These are phyloP conservation scores for Amborella trichopoda DNA, from an alignment of 164 flowering plant species.

Conservation along the genomic window DNA sequence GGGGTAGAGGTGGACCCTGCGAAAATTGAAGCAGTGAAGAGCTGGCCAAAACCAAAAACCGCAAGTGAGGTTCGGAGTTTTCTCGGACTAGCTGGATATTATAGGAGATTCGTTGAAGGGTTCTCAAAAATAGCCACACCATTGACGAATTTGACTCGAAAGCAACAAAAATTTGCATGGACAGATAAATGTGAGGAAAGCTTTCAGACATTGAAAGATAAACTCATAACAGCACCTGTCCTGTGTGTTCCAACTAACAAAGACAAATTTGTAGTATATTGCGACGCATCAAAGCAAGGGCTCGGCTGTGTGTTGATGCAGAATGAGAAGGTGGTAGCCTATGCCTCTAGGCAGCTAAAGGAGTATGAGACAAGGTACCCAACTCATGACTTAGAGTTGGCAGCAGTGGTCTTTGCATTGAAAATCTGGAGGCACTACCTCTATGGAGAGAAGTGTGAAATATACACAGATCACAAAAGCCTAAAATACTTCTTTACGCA, in stretches of 20 bases:
- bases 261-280: background rate
- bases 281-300: background rate
- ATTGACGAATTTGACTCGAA: background rate
- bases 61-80: constrained; percentile 6
- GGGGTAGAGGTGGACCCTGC: background rate
- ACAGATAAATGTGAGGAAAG: background rate
- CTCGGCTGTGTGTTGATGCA: constrained; percentile 6
- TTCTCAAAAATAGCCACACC: constrained; percentile 5
- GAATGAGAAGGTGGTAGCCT: constrained; percentile 1
- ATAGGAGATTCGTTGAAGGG: constrained; percentile 9
- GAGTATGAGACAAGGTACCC: constrained; percentile 5
- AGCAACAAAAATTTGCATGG: background rate
- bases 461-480: constrained; percentile 5
- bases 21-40: constrained; percentile 3
- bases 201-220: constrained; percentile 1
- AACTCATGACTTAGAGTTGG: constrained; percentile 4
- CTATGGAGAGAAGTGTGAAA: background rate
- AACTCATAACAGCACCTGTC: constrained; percentile 1
- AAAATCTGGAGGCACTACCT: background rate
- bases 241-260: background rate
- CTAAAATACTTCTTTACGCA: background rate
- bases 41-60: constrained; percentile 1
- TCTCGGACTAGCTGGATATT: constrained; percentile 10
- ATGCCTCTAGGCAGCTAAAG: constrained; percentile 8
- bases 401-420: constrained; percentile 2